Base-by-base conservation (phyloP, 176 grass and related monocot species). In the Poa annua region DNA sequence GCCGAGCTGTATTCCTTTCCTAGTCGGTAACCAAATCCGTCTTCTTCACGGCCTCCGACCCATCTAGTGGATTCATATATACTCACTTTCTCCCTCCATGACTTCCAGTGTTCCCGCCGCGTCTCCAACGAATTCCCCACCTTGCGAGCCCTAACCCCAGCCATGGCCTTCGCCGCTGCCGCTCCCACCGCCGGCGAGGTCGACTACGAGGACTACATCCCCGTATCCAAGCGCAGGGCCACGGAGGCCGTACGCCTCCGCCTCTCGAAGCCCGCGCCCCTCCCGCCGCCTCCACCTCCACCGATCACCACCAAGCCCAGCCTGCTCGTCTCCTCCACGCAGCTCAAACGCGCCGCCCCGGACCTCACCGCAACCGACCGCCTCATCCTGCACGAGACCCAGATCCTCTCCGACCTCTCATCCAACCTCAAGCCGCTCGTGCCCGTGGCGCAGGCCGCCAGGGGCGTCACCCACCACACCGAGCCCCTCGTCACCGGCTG, bases 371-470 rank as follows among this genome's bases (percentile, higher is more conserved):
- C 78, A 20, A 90, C 86, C 0, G 85, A 93, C 67, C 88, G 83
- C 45, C 74, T 88, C 12, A 80, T 92, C 15, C 87, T 38, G 47
- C 90, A 90, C 69, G 92, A 95, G 85, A 84, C 86, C 55, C 87
- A 95, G 79, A 88, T 93, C 79, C 77, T 88, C 65, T 79, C 86
- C 42, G 83, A 93, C 52, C 80, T 86, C 36, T 93, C 29, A 29
- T 29, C 91, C 11, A 75, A 80, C 79, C 82, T 75, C 51, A 95
- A 86, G 61, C 88, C 92, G 21, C 90, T 95, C 26, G 90, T 88
- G 92, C 92, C 92, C 6, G 90, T 95, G 66, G 89, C 87, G 20
- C 89, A 95, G 87, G 82, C 92, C 7, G 92, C 92, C 44, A 95
- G 86, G 89, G 92, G 90, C 44, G 88, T n/a, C n/a, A n/a, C 92